phyloP scores from a whole-genome alignment of 139 green algal genomes.

The Gonium pectorale region DNA sequence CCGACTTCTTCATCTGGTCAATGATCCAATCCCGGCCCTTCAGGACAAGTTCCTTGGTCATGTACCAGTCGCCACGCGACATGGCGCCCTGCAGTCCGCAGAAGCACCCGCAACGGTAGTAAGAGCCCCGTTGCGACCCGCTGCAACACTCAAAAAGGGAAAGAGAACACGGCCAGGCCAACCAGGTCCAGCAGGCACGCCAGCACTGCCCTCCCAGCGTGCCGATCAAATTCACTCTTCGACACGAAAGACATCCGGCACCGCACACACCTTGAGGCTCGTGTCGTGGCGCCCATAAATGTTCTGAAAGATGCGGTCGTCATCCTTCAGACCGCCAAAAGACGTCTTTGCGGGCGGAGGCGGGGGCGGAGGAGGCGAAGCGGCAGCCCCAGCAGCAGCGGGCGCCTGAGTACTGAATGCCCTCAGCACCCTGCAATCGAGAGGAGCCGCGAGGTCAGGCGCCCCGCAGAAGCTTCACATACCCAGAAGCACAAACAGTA shows the following conservation, averaged over 20 bases:
- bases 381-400: slow-evolving; percentile 20
- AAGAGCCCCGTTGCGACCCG: background rate
- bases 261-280: slow-evolving; percentile 90
- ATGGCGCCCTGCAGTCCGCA: slow-evolving; percentile 61
- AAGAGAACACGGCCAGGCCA: too few relatives aligned
- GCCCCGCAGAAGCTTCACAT: background rate
- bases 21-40: slow-evolving; percentile 98
- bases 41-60: slow-evolving; percentile 91
- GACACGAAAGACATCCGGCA: too few relatives aligned
- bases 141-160: background rate
- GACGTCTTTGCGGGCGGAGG: slow-evolving; percentile 59
- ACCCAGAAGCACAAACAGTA: background rate
- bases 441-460: background rate
- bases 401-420: slow-evolving; percentile 26
- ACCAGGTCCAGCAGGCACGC: too few relatives aligned
- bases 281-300: slow-evolving; percentile 93
- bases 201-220: too few relatives aligned
- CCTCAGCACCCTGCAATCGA: slow-evolving; percentile 33
- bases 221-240: too few relatives aligned
- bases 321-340: slow-evolving; percentile 89
- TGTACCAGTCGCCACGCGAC: slow-evolving; percentile 80
- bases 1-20: slow-evolving; percentile 96
- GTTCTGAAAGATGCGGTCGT: slow-evolving; percentile 99
- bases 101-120: background rate
- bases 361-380: slow-evolving; percentile 29